phyloP scores from a whole-genome alignment of 148 eudicot genomes.

The Rhododendron griersonianum region DNA sequence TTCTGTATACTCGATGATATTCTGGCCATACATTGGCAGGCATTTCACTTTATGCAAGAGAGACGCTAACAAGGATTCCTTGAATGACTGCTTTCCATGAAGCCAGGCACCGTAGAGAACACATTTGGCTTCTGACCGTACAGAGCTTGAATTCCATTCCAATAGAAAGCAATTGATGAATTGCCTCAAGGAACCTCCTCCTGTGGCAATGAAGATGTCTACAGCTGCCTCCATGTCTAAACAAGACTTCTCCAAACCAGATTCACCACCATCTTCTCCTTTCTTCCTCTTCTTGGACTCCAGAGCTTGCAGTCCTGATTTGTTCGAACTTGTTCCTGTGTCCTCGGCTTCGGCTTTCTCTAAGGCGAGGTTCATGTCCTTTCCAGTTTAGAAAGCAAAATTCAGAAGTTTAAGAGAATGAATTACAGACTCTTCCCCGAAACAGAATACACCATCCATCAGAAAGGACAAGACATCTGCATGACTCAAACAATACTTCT shows the following conservation, averaged over 20 bases:
- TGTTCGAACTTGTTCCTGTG: constrained; percentile 51
- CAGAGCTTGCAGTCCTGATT: constrained; percentile 53
- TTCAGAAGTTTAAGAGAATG: constrained; percentile 83
- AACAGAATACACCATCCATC: constrained; percentile 75
- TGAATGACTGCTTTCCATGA: constrained; percentile 81
- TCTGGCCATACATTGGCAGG: constrained; percentile 95
- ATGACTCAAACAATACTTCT: constrained; percentile 88
- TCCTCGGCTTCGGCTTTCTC: constrained; percentile 67
- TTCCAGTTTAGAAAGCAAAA: constrained; percentile 85
- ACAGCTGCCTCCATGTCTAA: constrained; percentile 87
- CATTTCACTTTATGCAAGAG: constrained; percentile 74
- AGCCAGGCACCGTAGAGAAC: constrained; percentile 77
- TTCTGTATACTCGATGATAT: constrained; percentile 78
- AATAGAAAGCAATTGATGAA: constrained; percentile 82
- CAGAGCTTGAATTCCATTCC: constrained; percentile 96
- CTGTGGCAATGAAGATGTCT: constrained; percentile 65
- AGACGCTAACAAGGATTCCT: constrained; percentile 61
- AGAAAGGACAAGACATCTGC: constrained; percentile 75
- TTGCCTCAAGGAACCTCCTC: constrained; percentile 64
- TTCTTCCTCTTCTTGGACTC: constrained; percentile 96
- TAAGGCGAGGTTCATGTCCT: constrained; percentile 54
- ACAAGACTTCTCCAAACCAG: constrained; percentile 75
- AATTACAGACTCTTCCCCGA: constrained; percentile 88
- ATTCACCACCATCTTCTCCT: constrained; percentile 80
- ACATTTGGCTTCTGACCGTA: constrained; percentile 32